Evolutionary conservation across 768 basidiomycete genomes (phyloP), one percentile per base, ranked within the genome.

Genomic region (Rhodosporidiobolus sp.): DNA sequence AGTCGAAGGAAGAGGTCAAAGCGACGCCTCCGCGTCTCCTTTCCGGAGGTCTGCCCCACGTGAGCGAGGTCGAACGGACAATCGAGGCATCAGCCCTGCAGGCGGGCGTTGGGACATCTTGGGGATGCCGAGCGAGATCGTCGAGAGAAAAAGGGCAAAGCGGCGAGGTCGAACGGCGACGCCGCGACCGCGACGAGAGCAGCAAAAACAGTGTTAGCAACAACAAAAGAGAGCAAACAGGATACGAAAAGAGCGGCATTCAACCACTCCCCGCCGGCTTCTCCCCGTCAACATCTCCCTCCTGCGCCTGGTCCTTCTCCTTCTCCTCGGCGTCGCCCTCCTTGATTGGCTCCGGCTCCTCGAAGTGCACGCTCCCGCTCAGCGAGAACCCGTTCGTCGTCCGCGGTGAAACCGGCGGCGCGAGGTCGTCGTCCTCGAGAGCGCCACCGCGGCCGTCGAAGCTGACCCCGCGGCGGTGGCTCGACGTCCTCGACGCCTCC

Each of bases 381-480:
- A 60, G 32, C 38, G 69, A 59, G 34, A 60, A 59, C 35, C 63
- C 63, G 49, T 38, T 32, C 1, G 8, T 19, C 32, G 61, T 63
- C 19, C 26, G 20, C 52, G 53, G 62, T 3, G 45, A 30, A 26
- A 45, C 22, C 2, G 53, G 26, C 30, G 43, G 38, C 26, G 35
- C 7, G 22, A 11, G 54, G 7, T 6, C 32, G 4, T 16, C 54
- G 48, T 14, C 45, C n/a, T n/a, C n/a, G n/a, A n/a, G n/a, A n/a
- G n/a, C n/a, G 9, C 24, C 52, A 14, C 14, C 14, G 38, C 38
- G 38, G n/a, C 38, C 52, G 50, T 72, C 70, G 45, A 72, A 63
- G 30, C 61, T 63, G 49, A 67, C 28, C n/a, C 49, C 52, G 19
- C 70, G 60, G 20, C 56, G 45, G 56, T 72, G 70, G n/a, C 53